Evolutionary conservation across 2,329 filamentous ascomycete genomes (phyloP), one percentile per base, ranked within the genome.

Genomic region (Microcyclospora tardicrescens): DNA sequence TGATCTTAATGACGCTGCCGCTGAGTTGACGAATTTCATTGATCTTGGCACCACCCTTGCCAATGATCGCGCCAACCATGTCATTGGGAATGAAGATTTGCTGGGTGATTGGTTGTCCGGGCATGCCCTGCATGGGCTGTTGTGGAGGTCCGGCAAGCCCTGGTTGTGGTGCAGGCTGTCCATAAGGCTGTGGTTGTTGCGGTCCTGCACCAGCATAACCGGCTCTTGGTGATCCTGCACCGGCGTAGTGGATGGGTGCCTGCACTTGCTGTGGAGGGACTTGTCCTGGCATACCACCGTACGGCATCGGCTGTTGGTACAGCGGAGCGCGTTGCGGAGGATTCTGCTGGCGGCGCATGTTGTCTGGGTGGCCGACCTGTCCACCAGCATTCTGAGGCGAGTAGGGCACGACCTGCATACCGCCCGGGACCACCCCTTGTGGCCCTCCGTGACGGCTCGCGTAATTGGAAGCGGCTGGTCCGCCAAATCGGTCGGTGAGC

Each of bases 71-170:
- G 46, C 91, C 91, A 38, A 98, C 91, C 91, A 98, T 96, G 57
- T 98, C 91, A 59, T 98, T 98, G 42, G 91, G 91, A 53, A 98
- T 98, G 66, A 83, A 98, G 50, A 98, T 98, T 64, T 98, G 91
- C 64, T 98, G 91, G 2, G 91, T 98, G 56, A 96, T 71, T 36
- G 87, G 85, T 47, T 84, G 80, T 37, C 84, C 84, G 31, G 82
- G 79, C 64, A 77, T 76, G 13, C 75, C 76, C 44, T 55, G 53
- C 66, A 86, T 80, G 8, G 84, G 81, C 55, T 84, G 81, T 45
- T 77, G 75, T 36, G 82, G 79, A 38, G 81, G 79, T 15, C 77
- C 81, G 44, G 76, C 79, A 52, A 79, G 77, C 24, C 59, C 59
- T 3, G 54, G 68, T 51, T 59, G 71, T 6, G 44, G 43, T 31